These are phyloP conservation scores for Suillus spraguei DNA, from an alignment of 768 basidiomycete genomes.

Conservation along the genomic window DNA sequence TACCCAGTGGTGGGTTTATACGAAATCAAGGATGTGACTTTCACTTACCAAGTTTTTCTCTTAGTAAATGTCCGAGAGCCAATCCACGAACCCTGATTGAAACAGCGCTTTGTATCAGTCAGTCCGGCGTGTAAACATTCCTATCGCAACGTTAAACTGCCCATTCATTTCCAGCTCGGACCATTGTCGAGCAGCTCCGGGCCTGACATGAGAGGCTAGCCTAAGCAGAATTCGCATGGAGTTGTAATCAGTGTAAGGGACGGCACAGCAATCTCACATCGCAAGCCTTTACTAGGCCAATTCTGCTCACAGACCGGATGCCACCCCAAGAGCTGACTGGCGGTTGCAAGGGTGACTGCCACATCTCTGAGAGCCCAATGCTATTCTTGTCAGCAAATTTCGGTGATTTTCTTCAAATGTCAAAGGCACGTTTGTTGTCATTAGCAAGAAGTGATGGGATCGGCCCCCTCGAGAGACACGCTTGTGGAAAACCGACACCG, in stretches of 20 bases:
- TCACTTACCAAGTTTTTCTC: background rate
- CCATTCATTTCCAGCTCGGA: background rate
- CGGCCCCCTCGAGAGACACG: slow-evolving; percentile 16
- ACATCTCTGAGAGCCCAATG: slow-evolving; percentile 14
- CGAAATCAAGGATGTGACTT: background rate
- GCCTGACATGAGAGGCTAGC: slow-evolving; percentile 17
- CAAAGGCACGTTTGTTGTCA: slow-evolving; percentile 18
- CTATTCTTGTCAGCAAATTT: slow-evolving; percentile 18
- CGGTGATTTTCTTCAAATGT: slow-evolving; percentile 6
- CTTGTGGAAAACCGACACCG: slow-evolving; percentile 20
- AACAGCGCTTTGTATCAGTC: background rate
- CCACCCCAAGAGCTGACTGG: slow-evolving; percentile 7
- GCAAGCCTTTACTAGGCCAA: slow-evolving; percentile 2
- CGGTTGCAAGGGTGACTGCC: slow-evolving; percentile 11
- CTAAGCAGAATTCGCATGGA: slow-evolving; percentile 15
- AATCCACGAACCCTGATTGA: background rate
- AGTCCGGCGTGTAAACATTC: background rate
- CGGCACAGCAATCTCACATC: background rate
- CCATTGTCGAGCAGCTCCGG: background rate
- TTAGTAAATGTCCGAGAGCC: background rate
- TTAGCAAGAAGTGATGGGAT: slow-evolving; percentile 13
- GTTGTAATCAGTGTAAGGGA: slow-evolving; percentile 1
- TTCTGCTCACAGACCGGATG: slow-evolving; percentile 7
- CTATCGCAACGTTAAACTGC: slow-evolving; percentile 1
- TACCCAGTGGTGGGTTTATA: background rate